A percentile compares a stretch with the other conserved stretches of the same genome.
Evolutionary conservation across 2,329 filamentous ascomycete species (phyloP).

Genomic region (Fusarium sarcochroum): DNA sequence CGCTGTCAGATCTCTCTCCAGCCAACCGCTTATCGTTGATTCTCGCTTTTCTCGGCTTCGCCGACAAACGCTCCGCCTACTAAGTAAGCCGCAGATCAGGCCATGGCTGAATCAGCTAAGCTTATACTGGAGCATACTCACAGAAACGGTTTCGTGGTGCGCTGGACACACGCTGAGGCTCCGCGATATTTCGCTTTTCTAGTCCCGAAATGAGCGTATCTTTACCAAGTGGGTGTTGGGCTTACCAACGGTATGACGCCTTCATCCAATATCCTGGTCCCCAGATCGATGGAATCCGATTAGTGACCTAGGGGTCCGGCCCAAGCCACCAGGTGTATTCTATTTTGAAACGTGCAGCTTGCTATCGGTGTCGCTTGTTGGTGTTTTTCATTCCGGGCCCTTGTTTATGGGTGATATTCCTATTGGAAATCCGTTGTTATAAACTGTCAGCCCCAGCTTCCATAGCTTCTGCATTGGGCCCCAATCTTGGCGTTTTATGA

Average conservation of each 20-base stretch:
- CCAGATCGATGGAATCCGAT: slow-evolving; percentile 1
- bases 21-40: not conserved
- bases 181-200: not conserved
- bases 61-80: slow-evolving; percentile 7
- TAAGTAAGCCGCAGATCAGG: not conserved
- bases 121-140: not conserved
- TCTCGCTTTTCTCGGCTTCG: slow-evolving; percentile 1
- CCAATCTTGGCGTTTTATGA: too few relatives aligned
- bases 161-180: slow-evolving; percentile 19
- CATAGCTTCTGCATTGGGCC: too few relatives aligned
- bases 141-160: not conserved
- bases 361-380: not conserved
- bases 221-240: not conserved
- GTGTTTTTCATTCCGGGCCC: not conserved
- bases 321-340: not conserved
- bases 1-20: not conserved
- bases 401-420: too few relatives aligned
- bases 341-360: not conserved
- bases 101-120: slow-evolving; percentile 5
- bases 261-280: slow-evolving; percentile 4
- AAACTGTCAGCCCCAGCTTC: not conserved
- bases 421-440: not conserved
- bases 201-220: slow-evolving; percentile 4
- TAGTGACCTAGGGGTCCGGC: slow-evolving; percentile 1
- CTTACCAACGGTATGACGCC: not conserved